Percentiles rank a stretch among this genome's conserved stretches.
Evolutionary conservation across 768 basidiomycete species (phyloP).

Genomic region (Galerina marginata): DNA sequence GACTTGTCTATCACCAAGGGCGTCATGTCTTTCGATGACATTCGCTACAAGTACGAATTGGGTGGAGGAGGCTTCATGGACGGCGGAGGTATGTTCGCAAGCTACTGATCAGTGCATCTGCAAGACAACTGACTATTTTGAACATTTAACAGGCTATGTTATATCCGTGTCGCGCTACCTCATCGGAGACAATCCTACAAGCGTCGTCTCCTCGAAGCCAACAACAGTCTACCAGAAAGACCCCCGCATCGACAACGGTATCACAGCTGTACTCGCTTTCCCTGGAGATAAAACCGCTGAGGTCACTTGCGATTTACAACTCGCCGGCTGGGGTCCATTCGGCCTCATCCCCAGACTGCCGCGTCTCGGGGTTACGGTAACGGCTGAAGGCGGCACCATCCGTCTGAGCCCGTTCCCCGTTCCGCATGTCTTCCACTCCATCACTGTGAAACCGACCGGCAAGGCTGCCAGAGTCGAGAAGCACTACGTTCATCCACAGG

Average conservation of each 20-base stretch:
- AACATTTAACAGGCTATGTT: background rate
- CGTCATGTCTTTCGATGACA: conserved; percentile 43
- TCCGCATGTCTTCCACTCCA: conserved; percentile 47
- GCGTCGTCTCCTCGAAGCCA: conserved; percentile 5
- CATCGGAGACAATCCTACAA: background rate
- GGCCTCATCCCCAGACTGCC: conserved; percentile 45
- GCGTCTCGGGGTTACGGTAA: too few relatives aligned
- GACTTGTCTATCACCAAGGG: conserved; percentile 31
- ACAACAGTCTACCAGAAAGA: conserved; percentile 47
- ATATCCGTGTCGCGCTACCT: conserved; percentile 29
- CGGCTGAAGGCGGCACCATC: too few relatives aligned
- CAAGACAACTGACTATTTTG: too few relatives aligned
- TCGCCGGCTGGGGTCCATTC: conserved; percentile 27
- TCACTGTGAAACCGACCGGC: conserved; percentile 37
- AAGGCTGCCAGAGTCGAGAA: conserved; percentile 46
- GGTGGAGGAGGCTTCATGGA: conserved; percentile 74
- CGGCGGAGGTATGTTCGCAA: background rate
- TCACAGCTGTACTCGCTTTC: conserved; percentile 45
- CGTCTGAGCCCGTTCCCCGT: too few relatives aligned
- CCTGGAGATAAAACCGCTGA: too few relatives aligned
- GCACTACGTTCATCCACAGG: conserved; percentile 49
- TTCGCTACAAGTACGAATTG: conserved; percentile 57
- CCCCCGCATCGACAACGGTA: conserved; percentile 44
- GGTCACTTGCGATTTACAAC: conserved; percentile 23
- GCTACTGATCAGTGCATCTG: too few relatives aligned